A percentile compares a stretch with the other conserved stretches of the same genome.
phyloP scores from a whole-genome alignment of 2,329 filamentous ascomycete species.

The Emydomyces testavorans region DNA sequence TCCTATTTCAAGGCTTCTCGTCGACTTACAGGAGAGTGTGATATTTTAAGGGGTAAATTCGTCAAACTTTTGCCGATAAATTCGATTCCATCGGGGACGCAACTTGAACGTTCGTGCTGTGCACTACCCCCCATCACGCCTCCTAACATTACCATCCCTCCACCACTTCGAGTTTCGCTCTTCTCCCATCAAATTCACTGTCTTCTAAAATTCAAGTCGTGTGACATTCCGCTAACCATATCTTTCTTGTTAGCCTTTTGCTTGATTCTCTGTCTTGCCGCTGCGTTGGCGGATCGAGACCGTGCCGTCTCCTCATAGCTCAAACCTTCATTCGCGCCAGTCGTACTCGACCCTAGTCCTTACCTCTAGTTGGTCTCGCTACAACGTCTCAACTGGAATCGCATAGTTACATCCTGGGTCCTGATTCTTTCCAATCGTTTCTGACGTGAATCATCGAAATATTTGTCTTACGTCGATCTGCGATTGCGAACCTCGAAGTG shows the following conservation, averaged over 20 bases:
- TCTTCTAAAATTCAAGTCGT: too few species aligned
- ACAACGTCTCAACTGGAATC: too few species aligned
- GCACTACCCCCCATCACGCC: neutral
- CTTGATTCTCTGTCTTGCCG: neutral
- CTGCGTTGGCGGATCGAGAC: neutral
- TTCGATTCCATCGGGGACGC: neutral
- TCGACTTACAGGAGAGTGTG: neutral
- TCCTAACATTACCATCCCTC: neutral
- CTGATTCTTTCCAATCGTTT: too few species aligned
- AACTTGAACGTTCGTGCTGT: neutral
- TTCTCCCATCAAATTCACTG: neutral
- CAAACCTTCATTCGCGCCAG: too few species aligned
- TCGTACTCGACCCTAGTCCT: too few species aligned
- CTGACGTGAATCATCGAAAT: too few species aligned
- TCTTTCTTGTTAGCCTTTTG: neutral
- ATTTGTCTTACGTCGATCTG: too few species aligned
- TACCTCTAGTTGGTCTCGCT: too few species aligned
- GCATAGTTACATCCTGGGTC: too few species aligned
- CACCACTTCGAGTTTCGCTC: neutral
- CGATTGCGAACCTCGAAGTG: too few species aligned
- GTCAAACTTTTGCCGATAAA: neutral
- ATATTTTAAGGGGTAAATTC: neutral
- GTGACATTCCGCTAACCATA: too few species aligned
- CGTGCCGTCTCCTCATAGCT: too few species aligned
- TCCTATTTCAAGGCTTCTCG: neutral